Base-by-base conservation (phyloP, 2,329 filamentous ascomycete genomes). In the Ascochyta clinopodiicola region DNA sequence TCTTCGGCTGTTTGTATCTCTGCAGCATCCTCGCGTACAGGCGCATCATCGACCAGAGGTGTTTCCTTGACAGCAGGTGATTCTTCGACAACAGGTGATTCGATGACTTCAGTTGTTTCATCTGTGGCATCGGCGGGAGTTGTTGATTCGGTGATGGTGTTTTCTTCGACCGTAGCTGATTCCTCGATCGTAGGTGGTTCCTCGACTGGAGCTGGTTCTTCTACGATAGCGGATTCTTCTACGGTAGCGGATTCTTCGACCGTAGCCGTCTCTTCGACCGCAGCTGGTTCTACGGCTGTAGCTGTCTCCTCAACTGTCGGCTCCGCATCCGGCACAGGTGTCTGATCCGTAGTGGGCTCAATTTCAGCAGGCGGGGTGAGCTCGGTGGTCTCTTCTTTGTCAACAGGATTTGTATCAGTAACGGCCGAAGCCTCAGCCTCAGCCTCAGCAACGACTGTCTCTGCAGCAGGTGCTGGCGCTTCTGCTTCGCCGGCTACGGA, bases 141-240 rank as follows among this genome's bases (percentile, higher is more conserved):
- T 2, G 8, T 17, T 42, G 22, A 15, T 29, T 17, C 39, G n/a
- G 17, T 12, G 15, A 6, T 13, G 13, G 21, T n/a, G 9, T 21
- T 21, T 2, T 39, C 50, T 27, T 36, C 46, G 2, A 25, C 24
- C 21, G 31, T 17, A 38, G 31, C 15, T 36, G 34, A 15, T 36
- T 63, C 59, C 43, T 56, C 42, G 21, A 37, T 15, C 40, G 45
- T 13, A 39, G 40, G 6, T 29, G 40, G 4, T 6, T 25, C 35
- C 8, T 52, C 22, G 6, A 5, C 21, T 25, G 22, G 29, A 13
- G 31, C 15, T 22, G 42, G 2, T 13, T 32, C 27, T 22, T 39
- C 40, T 19, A 24, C 7, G 1, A 24, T 44, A 39, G 46, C 2
- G 17, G 31, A 6, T 22, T 44, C 49, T 46, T 52, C 38, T 2